Conservation (phyloP, 2,329 filamentous ascomycete species). For the Penicillium brevicompactum region DNA sequence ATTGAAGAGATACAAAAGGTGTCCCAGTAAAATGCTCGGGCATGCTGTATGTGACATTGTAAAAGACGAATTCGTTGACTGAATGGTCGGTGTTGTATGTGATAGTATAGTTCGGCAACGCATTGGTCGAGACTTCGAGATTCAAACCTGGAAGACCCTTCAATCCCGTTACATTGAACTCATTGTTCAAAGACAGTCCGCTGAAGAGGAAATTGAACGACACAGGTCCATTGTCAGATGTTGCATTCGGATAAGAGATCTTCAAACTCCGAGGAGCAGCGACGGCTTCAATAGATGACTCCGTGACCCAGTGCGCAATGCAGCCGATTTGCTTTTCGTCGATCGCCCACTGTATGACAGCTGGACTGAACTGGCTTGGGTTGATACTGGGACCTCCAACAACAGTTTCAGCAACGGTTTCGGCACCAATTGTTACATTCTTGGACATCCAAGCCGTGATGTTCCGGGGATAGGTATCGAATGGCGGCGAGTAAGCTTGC, state of each 20-base stretch:
- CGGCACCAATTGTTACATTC: constrained; percentile 62
- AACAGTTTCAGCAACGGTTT: constrained; percentile 59
- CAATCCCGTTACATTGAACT: constrained; percentile 17
- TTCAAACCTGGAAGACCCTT: constrained; percentile 16
- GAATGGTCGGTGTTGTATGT: constrained; percentile 18
- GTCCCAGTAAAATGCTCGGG: constrained; percentile 9
- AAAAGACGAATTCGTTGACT: constrained; percentile 20
- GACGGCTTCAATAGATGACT: constrained; percentile 44
- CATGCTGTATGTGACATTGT: constrained; percentile 22
- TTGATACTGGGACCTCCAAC: constrained; percentile 59
- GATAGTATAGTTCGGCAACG: constrained; percentile 12
- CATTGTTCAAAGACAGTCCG: constrained; percentile 50
- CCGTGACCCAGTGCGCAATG: constrained; percentile 42
- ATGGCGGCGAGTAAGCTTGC: constrained; percentile 61
- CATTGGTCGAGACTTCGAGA: constrained; percentile 14
- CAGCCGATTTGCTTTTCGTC: constrained; percentile 29
- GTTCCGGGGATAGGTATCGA: constrained; percentile 59
- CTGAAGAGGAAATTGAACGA: constrained; percentile 20
- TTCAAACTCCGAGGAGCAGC: constrained; percentile 49
- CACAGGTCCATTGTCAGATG: constrained; percentile 2
- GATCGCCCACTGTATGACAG: constrained; percentile 61
- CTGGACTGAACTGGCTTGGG: constrained; percentile 59
- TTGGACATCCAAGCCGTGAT: constrained; percentile 61
- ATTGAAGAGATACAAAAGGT: constrained; percentile 12
- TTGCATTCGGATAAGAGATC: constrained; percentile 57